A percentile compares a stretch with the other conserved stretches of the same genome.
Conservation (phyloP, 352 stramenopile species). For the Lagenidium sp. region DNA sequence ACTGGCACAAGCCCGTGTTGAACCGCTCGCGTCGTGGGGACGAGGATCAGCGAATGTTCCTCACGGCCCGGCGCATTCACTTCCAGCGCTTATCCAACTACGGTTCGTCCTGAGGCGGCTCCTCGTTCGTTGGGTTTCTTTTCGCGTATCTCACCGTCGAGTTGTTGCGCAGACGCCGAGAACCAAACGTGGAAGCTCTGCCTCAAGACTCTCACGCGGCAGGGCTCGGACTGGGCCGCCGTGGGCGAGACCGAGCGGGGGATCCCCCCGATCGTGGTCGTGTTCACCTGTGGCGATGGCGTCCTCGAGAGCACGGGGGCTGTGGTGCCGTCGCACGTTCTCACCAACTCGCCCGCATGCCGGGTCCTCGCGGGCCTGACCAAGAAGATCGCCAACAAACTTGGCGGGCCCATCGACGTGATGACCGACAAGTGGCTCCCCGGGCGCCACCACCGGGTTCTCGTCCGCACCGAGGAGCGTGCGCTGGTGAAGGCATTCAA, state of each 20-base stretch:
- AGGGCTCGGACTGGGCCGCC: slow-evolving; percentile 60
- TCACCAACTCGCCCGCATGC: slow-evolving; percentile 65
- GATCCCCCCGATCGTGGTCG: slow-evolving; percentile 51
- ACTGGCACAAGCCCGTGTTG: slow-evolving; percentile 62
- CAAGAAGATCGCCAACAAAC: slow-evolving; percentile 80
- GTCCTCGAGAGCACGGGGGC: slow-evolving; percentile 45
- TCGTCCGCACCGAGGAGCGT: slow-evolving; percentile 1
- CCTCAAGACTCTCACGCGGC: slow-evolving; percentile 57
- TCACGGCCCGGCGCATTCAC: slow-evolving; percentile 41
- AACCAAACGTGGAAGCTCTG: slow-evolving; percentile 52
- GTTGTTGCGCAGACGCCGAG: slow-evolving; percentile 26
- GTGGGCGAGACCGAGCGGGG: slow-evolving; percentile 60
- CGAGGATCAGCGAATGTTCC: slow-evolving; percentile 61
- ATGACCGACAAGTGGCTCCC: slow-evolving; percentile 83
- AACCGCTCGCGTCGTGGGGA: slow-evolving; percentile 67
- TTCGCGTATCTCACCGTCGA: neutral
- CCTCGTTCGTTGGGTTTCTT: neutral
- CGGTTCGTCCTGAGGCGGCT: slow-evolving; percentile 16
- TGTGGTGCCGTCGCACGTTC: slow-evolving; percentile 27
- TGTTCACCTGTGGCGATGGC: slow-evolving; percentile 36
- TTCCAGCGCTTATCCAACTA: slow-evolving; percentile 74
- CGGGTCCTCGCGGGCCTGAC: slow-evolving; percentile 68
- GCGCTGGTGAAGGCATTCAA: slow-evolving; percentile 47
- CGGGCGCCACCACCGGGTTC: slow-evolving; percentile 5
- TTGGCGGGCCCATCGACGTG: slow-evolving; percentile 65